Percentiles rank a stretch among this genome's conserved stretches.
These are phyloP conservation scores for Populus davidiana DNA, from an alignment of 345 rosid species.

Conservation along the genomic window DNA sequence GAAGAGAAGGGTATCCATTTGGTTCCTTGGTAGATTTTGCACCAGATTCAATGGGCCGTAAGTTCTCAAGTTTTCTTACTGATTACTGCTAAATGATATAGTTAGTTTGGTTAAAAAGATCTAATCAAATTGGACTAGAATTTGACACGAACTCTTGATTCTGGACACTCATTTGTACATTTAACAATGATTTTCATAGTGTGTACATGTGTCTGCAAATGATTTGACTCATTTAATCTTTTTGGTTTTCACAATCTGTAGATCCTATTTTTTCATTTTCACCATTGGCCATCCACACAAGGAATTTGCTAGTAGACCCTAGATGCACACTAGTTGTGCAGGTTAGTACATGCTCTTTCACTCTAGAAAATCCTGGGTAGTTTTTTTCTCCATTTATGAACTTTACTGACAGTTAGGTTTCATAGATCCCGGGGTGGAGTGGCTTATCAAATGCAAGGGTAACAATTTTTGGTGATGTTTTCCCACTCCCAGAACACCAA, in stretches of 20 bases:
- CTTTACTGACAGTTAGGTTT: constrained; percentile 31
- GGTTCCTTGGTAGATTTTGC: constrained; percentile 95
- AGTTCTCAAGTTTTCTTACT: constrained; percentile 29
- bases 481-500: constrained; percentile 79
- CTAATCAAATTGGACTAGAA: background rate
- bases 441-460: constrained; percentile 97
- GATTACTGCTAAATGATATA: background rate
- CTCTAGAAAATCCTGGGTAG: background rate
- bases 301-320: constrained; percentile 85
- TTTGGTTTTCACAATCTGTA: constrained; percentile 24
- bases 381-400: constrained; percentile 17
- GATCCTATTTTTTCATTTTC: constrained; percentile 97
- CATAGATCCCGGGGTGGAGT: constrained; percentile 95
- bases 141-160: background rate
- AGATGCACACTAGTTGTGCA: constrained; percentile 97
- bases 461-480: constrained; percentile 86
- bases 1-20: constrained; percentile 95
- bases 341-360: constrained; percentile 39
- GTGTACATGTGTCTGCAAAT: background rate
- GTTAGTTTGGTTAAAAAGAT: background rate
- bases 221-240: background rate
- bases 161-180: background rate
- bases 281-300: constrained; percentile 88
- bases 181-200: background rate
- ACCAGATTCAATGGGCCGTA: constrained; percentile 88